Base-by-base conservation (phyloP, 805 yeast species). In the Starmerella vitae region DNA sequence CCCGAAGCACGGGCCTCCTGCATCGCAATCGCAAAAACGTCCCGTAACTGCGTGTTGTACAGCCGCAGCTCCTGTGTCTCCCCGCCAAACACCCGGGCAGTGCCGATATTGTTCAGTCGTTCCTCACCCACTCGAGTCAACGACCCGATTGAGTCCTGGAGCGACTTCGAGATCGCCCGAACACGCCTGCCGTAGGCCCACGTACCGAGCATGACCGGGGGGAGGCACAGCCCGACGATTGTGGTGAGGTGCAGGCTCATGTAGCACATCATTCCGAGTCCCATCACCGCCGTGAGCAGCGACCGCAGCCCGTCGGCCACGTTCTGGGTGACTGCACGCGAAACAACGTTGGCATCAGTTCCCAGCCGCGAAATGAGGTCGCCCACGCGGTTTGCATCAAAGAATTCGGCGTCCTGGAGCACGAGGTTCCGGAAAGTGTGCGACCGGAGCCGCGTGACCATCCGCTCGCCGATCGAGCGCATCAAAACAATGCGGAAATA, bases 91-190 rank as follows among this genome's bases (percentile, higher is more conserved):
- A 91, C 71, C 59, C 88, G 96, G 37, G 93, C 85, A 0, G 95
- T 85, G 50, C 73, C 74, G 19, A 85, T 70, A 22, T 91, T 91
- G 48, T 75, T 76, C 46, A 88, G 70, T 48, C 91, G 86, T 52
- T 88, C 96, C 53, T 88, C 97, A 6, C 93, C 77, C 9, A 82
- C 93, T 54, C 84, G 83, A 1, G 96, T 83, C 53, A 91, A 65
- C 6, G 69, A 71, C 32, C 97, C 97, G 39, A 88, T 68, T 37
- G 84, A 81, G 40, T 77, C 78, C 59, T 88, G 97, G 33, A 86
- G 73, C 35, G 70, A 69, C 41, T 79, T 70, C 2, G 94, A 78
- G 18, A 88, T 65, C 34, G 65, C 65, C 46, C 93, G 76, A 32
- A 88, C 79, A 47, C 74, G 67, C 41, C 76, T 70, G 44, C 97